Conservation (phyloP, 139 green algal species). For the Tetradesmus lagerheimii region DNA sequence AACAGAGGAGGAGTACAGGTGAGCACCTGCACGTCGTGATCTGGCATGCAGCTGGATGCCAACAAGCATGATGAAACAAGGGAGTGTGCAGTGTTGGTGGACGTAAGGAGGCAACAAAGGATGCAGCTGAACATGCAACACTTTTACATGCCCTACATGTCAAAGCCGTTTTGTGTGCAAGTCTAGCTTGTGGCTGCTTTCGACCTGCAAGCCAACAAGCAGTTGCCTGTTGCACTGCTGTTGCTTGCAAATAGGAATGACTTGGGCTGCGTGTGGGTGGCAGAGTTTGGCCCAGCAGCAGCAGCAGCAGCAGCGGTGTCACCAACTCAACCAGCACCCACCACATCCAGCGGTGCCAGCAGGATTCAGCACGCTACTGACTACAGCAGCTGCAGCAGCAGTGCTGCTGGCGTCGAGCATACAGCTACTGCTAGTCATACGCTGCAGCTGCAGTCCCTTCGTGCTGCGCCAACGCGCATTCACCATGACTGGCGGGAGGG, state of each 20-base stretch:
- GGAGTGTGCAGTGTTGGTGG: no score
- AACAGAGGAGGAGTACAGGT: conserved; percentile 61
- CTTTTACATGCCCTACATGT: no score
- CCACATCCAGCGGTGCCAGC: not conserved
- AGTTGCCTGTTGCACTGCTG: not conserved
- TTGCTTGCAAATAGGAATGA: conserved; percentile 61
- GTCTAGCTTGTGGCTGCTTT: no score
- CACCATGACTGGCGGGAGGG: conserved; percentile 21
- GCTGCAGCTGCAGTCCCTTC: not conserved
- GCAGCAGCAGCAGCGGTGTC: not conserved
- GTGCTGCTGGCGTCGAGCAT: not conserved
- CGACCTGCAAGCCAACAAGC: no score
- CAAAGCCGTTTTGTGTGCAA: no score
- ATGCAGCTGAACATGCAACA: no score
- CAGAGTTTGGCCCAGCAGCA: not conserved
- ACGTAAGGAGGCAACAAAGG: no score
- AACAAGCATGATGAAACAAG: no score
- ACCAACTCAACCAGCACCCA: not conserved
- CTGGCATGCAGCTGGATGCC: no score
- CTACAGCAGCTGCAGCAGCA: conserved; percentile 24
- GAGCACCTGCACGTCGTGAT: no score
- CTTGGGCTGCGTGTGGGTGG: conserved; percentile 63
- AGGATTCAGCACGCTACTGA: not conserved
- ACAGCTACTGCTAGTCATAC: no score
- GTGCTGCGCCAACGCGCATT: not conserved